A percentile compares a stretch with the other conserved stretches of the same genome.
Conservation (phyloP, 2,329 filamentous ascomycete species). For the Volutella citrinella region DNA sequence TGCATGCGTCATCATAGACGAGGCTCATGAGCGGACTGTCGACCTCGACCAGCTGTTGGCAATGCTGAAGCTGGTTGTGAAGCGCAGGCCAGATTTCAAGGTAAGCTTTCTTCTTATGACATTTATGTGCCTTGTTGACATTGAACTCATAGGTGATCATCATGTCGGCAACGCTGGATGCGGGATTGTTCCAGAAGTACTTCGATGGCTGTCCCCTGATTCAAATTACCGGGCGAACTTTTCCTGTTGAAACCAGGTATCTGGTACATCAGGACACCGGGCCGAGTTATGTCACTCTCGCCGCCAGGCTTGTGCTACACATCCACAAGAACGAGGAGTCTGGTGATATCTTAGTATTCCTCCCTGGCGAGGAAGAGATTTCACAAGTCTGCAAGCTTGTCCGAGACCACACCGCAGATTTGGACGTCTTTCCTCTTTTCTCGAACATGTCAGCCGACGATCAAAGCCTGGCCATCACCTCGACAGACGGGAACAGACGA, state of each 20-base stretch:
- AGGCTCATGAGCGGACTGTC: slow-evolving; percentile 13
- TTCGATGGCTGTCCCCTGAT: slow-evolving; percentile 6
- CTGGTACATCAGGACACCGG: neutral
- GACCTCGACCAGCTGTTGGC: slow-evolving; percentile 8
- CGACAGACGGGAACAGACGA: slow-evolving; percentile 2
- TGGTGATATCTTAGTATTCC: slow-evolving; percentile 12
- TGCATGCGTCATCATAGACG: slow-evolving; percentile 12
- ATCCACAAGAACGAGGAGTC: slow-evolving; percentile 8
- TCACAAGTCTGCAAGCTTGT: slow-evolving; percentile 2
- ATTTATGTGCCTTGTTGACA: neutral
- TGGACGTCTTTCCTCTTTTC: slow-evolving; percentile 10
- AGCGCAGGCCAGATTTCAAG: slow-evolving; percentile 6
- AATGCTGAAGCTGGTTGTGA: slow-evolving; percentile 4
- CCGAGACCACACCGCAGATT: neutral
- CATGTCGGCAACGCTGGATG: slow-evolving; percentile 13
- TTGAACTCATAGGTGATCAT: slow-evolving; percentile 4
- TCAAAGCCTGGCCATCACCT: slow-evolving; percentile 2
- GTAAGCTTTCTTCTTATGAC: neutral
- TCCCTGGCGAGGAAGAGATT: slow-evolving; percentile 10
- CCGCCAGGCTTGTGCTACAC: neutral
- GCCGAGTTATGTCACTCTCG: neutral
- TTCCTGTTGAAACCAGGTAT: slow-evolving; percentile 3
- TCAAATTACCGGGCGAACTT: neutral
- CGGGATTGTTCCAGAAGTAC: slow-evolving; percentile 8
- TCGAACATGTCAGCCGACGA: slow-evolving; percentile 1